These are phyloP conservation scores for Dendrocalamus latiflorus DNA, from an alignment of 202 grass and related monocot genomes.

Conservation along the genomic window DNA sequence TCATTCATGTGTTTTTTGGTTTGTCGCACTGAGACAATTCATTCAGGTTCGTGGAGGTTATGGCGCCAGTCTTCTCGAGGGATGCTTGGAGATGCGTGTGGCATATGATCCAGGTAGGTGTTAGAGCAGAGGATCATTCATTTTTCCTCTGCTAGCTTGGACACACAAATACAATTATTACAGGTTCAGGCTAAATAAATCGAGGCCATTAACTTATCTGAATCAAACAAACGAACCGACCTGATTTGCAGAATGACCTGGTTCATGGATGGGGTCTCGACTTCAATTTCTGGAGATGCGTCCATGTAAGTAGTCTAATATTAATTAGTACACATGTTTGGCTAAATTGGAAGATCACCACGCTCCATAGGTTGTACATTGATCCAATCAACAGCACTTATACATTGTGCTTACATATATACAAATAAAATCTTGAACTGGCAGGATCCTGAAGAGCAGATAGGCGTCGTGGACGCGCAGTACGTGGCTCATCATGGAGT, in stretches of 20 bases:
- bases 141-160: no score
- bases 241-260: slow-evolving; percentile 59
- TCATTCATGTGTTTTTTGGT: no score
- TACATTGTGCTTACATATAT: no score
- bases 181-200: no score
- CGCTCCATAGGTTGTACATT: no score
- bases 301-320: slow-evolving; percentile 31
- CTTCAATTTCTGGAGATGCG: slow-evolving; percentile 59
- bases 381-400: background rate
- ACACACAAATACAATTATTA: no score
- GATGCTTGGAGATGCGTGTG: slow-evolving; percentile 67
- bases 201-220: background rate
- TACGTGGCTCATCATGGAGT: slow-evolving; percentile 50
- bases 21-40: no score
- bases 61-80: slow-evolving; percentile 42
- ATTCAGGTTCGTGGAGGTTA: no score
- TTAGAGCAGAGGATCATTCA: no score
- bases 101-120: slow-evolving; percentile 61
- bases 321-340: no score
- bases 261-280: slow-evolving; percentile 87
- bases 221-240: no score
- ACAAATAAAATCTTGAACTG: background rate
- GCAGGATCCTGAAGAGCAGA: slow-evolving; percentile 50
- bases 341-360: no score
- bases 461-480: slow-evolving; percentile 67